Evolutionary conservation across 441 rosid species (phyloP).

Genomic region (Biscutella laevigata): DNA sequence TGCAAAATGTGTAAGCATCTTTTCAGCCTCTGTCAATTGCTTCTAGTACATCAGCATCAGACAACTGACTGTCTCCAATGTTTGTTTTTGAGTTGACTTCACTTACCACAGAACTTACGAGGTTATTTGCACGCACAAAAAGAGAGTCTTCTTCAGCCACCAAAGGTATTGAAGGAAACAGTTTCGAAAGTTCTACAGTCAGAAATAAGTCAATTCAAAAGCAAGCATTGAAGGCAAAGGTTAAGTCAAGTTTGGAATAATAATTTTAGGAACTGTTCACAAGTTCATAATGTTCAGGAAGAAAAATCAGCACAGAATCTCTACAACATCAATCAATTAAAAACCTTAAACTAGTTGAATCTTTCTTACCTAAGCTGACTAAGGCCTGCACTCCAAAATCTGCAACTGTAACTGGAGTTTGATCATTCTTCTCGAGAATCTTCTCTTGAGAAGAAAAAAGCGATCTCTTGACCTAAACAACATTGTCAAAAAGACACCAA

Average conservation of each 20-base stretch:
- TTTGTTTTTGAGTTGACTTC: constrained; percentile 42
- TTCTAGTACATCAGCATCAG: constrained; percentile 54
- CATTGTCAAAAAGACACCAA: neutral
- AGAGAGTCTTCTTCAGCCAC: constrained; percentile 92
- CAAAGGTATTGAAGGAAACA: constrained; percentile 78
- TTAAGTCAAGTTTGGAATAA: neutral
- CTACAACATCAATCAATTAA: neutral
- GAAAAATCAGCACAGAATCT: neutral
- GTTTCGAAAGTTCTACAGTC: constrained; percentile 51
- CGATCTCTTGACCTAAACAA: constrained; percentile 50
- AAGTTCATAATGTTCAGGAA: too few relatives aligned
- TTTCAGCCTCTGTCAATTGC: constrained; percentile 88
- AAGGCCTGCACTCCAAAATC: constrained; percentile 94
- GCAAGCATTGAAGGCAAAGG: neutral
- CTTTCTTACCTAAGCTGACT: constrained; percentile 59
- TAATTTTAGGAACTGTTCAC: too few relatives aligned
- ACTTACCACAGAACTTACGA: constrained; percentile 60
- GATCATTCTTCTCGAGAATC: constrained; percentile 67
- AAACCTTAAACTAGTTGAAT: too few relatives aligned
- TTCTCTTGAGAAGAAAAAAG: constrained; percentile 39
- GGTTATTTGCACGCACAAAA: constrained; percentile 49
- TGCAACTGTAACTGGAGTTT: constrained; percentile 76
- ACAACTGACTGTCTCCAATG: constrained; percentile 33
- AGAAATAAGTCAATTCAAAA: neutral
- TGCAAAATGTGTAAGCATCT: constrained; percentile 43